phyloP scores from a whole-genome alignment of 2,329 filamentous ascomycete genomes.

The Fusarium sambucinum region DNA sequence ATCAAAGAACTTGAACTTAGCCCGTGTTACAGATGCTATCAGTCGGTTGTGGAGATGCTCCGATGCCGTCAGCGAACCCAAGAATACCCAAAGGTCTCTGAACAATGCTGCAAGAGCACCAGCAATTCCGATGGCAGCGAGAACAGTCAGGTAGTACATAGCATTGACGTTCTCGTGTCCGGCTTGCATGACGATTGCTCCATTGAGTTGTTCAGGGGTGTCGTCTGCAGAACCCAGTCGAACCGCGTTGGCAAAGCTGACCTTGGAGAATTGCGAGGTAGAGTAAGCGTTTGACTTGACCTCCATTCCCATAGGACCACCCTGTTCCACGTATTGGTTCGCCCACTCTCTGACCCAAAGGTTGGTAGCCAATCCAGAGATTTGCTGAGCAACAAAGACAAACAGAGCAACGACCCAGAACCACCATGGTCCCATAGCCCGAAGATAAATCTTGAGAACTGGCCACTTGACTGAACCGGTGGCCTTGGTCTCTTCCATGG shows the following conservation, averaged over 20 bases:
- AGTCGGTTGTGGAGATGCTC: conserved; percentile 83
- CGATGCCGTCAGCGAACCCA: conserved; percentile 89
- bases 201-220: conserved; percentile 6
- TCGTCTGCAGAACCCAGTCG: conserved; percentile 52
- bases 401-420: conserved; percentile 85
- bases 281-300: conserved; percentile 43
- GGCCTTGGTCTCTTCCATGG: conserved; percentile 81
- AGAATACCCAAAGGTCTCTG: conserved; percentile 90
- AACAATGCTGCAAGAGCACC: conserved; percentile 86
- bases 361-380: conserved; percentile 88
- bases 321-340: conserved; percentile 77
- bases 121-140: conserved; percentile 80
- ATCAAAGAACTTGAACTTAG: conserved; percentile 98
- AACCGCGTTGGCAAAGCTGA: conserved; percentile 54
- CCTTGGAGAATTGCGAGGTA: conserved; percentile 47
- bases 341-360: conserved; percentile 97
- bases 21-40: conserved; percentile 83
- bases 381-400: conserved; percentile 85
- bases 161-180: conserved; percentile 73
- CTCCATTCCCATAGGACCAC: conserved; percentile 42
- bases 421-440: conserved; percentile 95
- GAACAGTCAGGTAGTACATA: conserved; percentile 84
- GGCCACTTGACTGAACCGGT: conserved; percentile 88
- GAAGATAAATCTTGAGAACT: conserved; percentile 87
- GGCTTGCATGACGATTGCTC: conserved; percentile 2